Conservation (phyloP, 2,329 filamentous ascomycete species). For the Septoria linicola region DNA sequence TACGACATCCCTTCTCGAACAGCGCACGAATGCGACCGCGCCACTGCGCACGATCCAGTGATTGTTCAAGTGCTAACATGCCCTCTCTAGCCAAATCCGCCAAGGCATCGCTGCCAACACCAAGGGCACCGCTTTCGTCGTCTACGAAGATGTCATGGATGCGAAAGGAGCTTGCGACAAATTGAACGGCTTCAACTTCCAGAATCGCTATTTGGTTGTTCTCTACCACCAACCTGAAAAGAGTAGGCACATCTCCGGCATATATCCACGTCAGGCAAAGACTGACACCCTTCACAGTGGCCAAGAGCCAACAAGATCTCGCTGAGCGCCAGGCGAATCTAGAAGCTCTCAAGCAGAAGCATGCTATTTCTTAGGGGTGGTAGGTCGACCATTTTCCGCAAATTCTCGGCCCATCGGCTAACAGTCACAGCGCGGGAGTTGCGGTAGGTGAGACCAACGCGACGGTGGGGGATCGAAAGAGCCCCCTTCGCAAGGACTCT, state of each 20-base stretch:
- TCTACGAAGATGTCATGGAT: constrained; percentile 99
- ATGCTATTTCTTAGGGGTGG: constrained; percentile 83
- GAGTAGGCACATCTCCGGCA: constrained; percentile 9
- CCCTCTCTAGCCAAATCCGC: constrained; percentile 76
- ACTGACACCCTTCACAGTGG: constrained; percentile 43
- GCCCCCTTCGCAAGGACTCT: constrained; percentile 32
- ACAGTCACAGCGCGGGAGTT: constrained; percentile 30
- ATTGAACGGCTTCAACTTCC: constrained; percentile 99
- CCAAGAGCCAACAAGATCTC: constrained; percentile 71
- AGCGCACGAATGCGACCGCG: constrained; percentile 6
- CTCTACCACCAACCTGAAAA: constrained; percentile 61
- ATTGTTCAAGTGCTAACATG: constrained; percentile 15
- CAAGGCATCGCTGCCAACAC: constrained; percentile 96
- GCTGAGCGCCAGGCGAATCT: constrained; percentile 92
- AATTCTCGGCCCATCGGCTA: background rate
- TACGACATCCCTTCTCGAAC: constrained; percentile 50
- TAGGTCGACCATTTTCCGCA: background rate
- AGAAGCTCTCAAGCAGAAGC: constrained; percentile 96
- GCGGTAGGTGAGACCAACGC: constrained; percentile 32
- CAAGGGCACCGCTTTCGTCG: constrained; percentile 97
- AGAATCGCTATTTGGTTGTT: constrained; percentile 95
- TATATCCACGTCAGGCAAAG: background rate
- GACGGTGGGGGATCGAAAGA: constrained; percentile 13
- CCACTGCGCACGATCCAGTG: background rate
- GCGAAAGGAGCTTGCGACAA: constrained; percentile 99